Base-by-base conservation (phyloP, 805 yeast genomes). In the Lachancea thermotolerans region DNA sequence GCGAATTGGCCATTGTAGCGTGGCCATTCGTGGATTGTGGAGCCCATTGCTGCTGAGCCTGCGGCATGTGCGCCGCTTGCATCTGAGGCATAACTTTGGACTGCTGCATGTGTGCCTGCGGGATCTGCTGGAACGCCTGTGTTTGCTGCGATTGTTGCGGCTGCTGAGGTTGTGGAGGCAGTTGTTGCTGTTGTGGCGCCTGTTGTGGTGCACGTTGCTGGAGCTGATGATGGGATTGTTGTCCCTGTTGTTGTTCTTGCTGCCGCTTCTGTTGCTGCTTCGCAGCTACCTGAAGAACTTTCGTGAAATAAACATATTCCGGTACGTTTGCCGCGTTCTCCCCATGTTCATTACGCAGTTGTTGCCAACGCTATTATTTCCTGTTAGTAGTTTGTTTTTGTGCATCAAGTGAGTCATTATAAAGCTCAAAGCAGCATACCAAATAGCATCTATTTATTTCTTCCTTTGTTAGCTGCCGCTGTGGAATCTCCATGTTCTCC, bases 371-470 rank as follows among this genome's bases (percentile, higher is more conserved):
- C 42, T 51, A 35, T 21, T 40, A 33, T 18, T 30, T 30, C 2
- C 9, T 28, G 48, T 42, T 45, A 43, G 53, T 50, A 47, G 25
- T 21, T 21, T 21, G 25, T 21, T 21, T 21, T 21, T 21, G 25
- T 21, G 25, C 25, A 21, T 21, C 25, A 21, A 21, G 25, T 21
- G 25, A 21, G 25, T 21, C 7, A 21, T 21, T 7, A 21, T 7
- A 21, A 21, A 21, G 25, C 25, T 21, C 25, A 21, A 21, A 7
- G 25, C 7, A 21, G 7, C 53, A 45, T 50, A 50, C 53, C 49
- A 61, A 45, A 45, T 62, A 62, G 42, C 67, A 63, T 35, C 69
- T 57, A 39, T 63, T 64, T n/a, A 65, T 57, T 36, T 65, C 69
- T 35, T 65, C 69, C 35, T 58, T 62, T 10, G 66, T 57, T 16